A percentile compares a stretch with the other conserved stretches of the same genome.
Conservation (phyloP, 148 eudicot species). For the Diospyros kaki region DNA sequence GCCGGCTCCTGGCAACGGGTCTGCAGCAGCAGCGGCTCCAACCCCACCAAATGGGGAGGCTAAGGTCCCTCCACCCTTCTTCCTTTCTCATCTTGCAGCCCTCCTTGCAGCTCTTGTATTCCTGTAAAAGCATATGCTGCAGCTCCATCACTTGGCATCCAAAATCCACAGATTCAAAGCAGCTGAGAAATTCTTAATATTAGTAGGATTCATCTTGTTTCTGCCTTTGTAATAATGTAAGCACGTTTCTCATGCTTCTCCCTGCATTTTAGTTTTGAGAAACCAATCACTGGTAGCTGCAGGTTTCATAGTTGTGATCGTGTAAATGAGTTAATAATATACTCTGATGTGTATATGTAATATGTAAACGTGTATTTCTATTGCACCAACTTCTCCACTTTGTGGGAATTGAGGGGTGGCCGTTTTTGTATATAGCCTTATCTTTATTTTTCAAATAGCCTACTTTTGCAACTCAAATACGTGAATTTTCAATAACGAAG, state of each 20-base stretch:
- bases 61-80: conserved; percentile 20
- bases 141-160: neutral
- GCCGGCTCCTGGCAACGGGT: conserved; percentile 14
- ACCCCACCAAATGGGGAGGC: conserved; percentile 28
- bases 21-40: conserved; percentile 20
- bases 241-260: neutral
- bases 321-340: no score
- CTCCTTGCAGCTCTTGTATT: conserved; percentile 20
- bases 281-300: neutral
- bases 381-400: neutral
- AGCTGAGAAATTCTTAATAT: neutral
- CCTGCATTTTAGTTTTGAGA: neutral
- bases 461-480: no score
- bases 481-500: neutral
- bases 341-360: no score
- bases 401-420: neutral
- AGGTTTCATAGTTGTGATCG: neutral
- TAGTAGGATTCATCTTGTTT: neutral
- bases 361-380: no score
- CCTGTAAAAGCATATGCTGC: neutral
- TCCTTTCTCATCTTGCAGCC: conserved; percentile 17
- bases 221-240: neutral
- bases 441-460: neutral
- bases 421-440: neutral
- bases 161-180: neutral